Percentiles rank a stretch among this genome's conserved stretches.
phyloP scores from a whole-genome alignment of 2,329 filamentous ascomycete genomes.

The Trichoderma sp. region DNA sequence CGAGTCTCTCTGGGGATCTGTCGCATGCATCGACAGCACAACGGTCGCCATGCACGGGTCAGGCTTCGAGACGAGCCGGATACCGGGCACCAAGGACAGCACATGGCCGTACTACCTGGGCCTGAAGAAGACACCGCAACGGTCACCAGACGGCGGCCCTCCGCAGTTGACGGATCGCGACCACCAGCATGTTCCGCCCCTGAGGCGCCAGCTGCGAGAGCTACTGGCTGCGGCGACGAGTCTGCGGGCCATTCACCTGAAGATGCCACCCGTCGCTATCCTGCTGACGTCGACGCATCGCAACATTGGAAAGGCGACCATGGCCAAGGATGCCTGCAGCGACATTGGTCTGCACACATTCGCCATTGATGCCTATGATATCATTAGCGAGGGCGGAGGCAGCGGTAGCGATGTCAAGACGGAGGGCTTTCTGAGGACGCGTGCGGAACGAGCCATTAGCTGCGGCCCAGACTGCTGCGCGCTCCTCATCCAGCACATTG shows the following conservation, averaged over 20 bases:
- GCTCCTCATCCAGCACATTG: constrained; percentile 84
- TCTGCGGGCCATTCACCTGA: constrained; percentile 79
- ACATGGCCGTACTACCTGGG: constrained; percentile 91
- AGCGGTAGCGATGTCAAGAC: constrained; percentile 92
- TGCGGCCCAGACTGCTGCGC: constrained; percentile 84
- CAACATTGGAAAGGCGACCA: constrained; percentile 86
- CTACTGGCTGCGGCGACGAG: constrained; percentile 88
- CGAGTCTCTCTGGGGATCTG: constrained; percentile 79
- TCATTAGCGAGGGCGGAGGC: constrained; percentile 81
- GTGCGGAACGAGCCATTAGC: constrained; percentile 84
- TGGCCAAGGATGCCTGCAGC: constrained; percentile 74
- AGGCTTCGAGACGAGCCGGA: constrained; percentile 78
- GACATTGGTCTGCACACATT: constrained; percentile 92
- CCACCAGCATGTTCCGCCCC: constrained; percentile 56
- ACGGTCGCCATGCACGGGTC: constrained; percentile 90
- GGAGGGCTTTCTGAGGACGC: constrained; percentile 83
- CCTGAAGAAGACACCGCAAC: constrained; percentile 65
- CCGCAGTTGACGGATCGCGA: constrained; percentile 50
- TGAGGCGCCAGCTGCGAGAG: constrained; percentile 75
- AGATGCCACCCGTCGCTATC: constrained; percentile 85
- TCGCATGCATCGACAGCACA: constrained; percentile 81
- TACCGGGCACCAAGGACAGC: constrained; percentile 75
- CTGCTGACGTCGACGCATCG: constrained; percentile 89
- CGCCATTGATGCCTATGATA: constrained; percentile 86
- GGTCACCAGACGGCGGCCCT: constrained; percentile 42